phyloP scores from a whole-genome alignment of 2,329 filamentous ascomycete genomes.

The Epichloe coenophiala region DNA sequence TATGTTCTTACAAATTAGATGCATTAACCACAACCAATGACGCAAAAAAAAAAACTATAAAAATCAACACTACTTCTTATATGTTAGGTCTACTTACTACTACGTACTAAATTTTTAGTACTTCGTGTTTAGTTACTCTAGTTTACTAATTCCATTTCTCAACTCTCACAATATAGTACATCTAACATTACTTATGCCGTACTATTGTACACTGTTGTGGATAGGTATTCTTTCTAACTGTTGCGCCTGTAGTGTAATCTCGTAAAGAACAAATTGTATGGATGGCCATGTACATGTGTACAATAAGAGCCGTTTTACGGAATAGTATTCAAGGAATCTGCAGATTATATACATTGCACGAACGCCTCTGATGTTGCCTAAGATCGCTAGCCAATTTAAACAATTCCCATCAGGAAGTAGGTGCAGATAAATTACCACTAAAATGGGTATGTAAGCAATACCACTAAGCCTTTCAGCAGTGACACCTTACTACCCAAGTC shows the following conservation, averaged over 20 bases:
- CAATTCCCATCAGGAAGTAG: background rate
- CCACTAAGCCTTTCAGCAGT: background rate
- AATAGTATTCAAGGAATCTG: background rate
- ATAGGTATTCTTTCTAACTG: background rate
- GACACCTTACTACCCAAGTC: conserved; percentile 32
- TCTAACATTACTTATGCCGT: background rate
- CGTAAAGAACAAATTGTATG: background rate
- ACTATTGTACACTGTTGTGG: background rate
- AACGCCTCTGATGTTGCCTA: background rate
- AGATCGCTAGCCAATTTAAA: background rate
- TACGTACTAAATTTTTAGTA: too few relatives aligned
- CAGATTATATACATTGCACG: background rate
- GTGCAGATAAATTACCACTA: background rate
- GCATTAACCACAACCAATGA: too few relatives aligned
- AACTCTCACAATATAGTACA: background rate
- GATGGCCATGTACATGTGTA: background rate
- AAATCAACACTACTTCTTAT: too few relatives aligned
- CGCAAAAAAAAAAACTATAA: too few relatives aligned
- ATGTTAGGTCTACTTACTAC: too few relatives aligned
- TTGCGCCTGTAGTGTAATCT: background rate
- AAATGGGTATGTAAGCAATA: background rate
- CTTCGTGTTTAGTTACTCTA: too few relatives aligned
- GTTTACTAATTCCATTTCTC: too few relatives aligned
- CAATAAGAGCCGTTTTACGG: background rate
- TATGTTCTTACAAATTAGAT: too few relatives aligned